A percentile compares a stretch with the other conserved stretches of the same genome.
These are phyloP conservation scores for Thamnidium elegans DNA, from an alignment of 192 early-diverging fungal species.

Conservation along the genomic window DNA sequence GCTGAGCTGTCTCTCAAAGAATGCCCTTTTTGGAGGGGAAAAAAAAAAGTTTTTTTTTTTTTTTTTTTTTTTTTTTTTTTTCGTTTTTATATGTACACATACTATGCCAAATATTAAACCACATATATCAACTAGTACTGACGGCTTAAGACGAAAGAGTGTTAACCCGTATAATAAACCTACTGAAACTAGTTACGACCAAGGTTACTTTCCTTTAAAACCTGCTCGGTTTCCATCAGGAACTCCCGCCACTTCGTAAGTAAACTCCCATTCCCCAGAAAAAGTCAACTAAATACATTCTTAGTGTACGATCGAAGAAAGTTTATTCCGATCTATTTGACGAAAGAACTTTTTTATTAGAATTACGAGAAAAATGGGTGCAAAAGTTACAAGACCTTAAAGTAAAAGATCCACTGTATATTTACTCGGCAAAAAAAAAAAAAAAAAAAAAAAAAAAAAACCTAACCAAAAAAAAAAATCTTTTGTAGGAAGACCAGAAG, in stretches of 20 bases:
- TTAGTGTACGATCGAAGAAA: neutral
- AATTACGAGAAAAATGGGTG: neutral
- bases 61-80: neutral
- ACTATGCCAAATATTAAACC: too few species aligned
- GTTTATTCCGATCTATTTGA: neutral
- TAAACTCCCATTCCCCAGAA: neutral
- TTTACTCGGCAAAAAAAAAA: neutral
- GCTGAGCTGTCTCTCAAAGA: too few species aligned
- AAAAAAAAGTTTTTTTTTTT: neutral
- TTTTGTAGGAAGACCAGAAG: neutral
- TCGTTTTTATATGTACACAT: neutral
- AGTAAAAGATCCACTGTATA: neutral
- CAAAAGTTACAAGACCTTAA: neutral
- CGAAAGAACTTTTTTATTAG: neutral
- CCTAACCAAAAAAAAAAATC: neutral
- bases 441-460: too few species aligned
- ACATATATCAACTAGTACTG: too few species aligned
- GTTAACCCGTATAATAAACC: too few species aligned
- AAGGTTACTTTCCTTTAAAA: neutral
- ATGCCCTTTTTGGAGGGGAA: too few species aligned
- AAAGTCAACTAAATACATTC: neutral
- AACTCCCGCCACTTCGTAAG: neutral
- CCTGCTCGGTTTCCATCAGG: neutral
- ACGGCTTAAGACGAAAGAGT: too few species aligned
- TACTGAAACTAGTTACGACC: slow-evolving; percentile 5